Evolutionary conservation across 805 yeast genomes (phyloP).

Genomic region (Nakazawaea wickerhamii): DNA sequence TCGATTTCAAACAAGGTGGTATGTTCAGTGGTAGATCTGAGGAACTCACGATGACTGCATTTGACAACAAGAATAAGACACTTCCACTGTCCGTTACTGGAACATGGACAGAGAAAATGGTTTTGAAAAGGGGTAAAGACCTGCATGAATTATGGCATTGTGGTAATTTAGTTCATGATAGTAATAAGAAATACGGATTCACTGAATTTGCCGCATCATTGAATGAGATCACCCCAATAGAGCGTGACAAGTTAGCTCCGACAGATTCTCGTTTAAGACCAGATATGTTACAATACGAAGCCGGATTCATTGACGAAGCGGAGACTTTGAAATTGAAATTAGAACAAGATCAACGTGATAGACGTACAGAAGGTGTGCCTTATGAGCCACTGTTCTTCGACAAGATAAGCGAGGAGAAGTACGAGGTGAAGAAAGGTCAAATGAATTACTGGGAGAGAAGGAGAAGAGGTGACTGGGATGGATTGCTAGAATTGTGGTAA

Average conservation of each 20-base stretch:
- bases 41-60: constrained; percentile 43
- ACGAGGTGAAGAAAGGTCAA: constrained; percentile 46
- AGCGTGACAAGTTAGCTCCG: constrained; percentile 60
- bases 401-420: constrained; percentile 28
- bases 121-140: constrained; percentile 33
- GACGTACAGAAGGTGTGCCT: constrained; percentile 49
- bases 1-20: constrained; percentile 75
- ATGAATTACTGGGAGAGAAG: constrained; percentile 79
- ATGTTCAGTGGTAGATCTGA: constrained; percentile 87
- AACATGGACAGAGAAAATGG: constrained; percentile 75
- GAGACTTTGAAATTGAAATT: constrained; percentile 61
- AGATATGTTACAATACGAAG: constrained; percentile 69
- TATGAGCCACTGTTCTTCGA: constrained; percentile 64
- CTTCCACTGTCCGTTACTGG: constrained; percentile 46
- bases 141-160: constrained; percentile 58
- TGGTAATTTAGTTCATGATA: constrained; percentile 55
- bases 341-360: constrained; percentile 75
- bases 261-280: constrained; percentile 91
- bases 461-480: constrained; percentile 55
- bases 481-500: constrained; percentile 52
- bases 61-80: constrained; percentile 29
- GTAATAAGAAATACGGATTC: constrained; percentile 73
- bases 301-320: constrained; percentile 65
- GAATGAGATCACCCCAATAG: constrained; percentile 73
- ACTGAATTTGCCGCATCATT: constrained; percentile 76